Conservation (phyloP, 2,329 filamentous ascomycete species). For the Pseudogymnoascus sp. region DNA sequence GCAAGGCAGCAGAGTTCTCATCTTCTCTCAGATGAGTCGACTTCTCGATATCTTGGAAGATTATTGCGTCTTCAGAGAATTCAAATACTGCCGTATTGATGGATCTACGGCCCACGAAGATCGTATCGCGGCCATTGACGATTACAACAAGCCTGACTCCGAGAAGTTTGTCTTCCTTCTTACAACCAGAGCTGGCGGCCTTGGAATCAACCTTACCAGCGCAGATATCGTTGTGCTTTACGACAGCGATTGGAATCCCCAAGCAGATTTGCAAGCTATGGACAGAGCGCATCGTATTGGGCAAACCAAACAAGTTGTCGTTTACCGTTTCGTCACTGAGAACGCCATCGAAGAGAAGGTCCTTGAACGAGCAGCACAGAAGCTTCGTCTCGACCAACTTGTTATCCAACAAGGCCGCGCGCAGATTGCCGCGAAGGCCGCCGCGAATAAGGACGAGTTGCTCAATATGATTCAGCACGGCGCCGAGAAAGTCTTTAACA, state of each 20-base stretch:
- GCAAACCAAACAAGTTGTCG: constrained; percentile 94
- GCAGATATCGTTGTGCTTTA: constrained; percentile 96
- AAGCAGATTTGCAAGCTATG: constrained; percentile 98
- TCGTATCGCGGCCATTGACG: constrained; percentile 93
- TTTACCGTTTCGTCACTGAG: constrained; percentile 95
- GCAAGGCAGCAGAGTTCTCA: constrained; percentile 90
- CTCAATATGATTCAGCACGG: constrained; percentile 98
- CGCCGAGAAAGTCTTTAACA: constrained; percentile 86
- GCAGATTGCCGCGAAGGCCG: constrained; percentile 82
- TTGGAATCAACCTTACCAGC: constrained; percentile 92
- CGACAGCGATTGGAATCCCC: constrained; percentile 98
- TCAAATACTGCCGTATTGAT: constrained; percentile 95
- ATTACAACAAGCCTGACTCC: constrained; percentile 92
- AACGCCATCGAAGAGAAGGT: constrained; percentile 99
- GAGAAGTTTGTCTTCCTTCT: constrained; percentile 96
- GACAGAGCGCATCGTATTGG: constrained; percentile 97
- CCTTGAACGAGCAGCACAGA: constrained; percentile 90
- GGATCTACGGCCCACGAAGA: constrained; percentile 96
- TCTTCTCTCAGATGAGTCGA: constrained; percentile 99
- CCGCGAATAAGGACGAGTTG: constrained; percentile 91
- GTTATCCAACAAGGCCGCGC: constrained; percentile 97
- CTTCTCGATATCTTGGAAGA: constrained; percentile 94
- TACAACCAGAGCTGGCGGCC: constrained; percentile 87
- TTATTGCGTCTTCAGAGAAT: constrained; percentile 92
- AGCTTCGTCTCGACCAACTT: constrained; percentile 89